These are phyloP conservation scores for Bifiguratus adelaidae DNA, from an alignment of 192 early-diverging fungal species.

Conservation along the genomic window DNA sequence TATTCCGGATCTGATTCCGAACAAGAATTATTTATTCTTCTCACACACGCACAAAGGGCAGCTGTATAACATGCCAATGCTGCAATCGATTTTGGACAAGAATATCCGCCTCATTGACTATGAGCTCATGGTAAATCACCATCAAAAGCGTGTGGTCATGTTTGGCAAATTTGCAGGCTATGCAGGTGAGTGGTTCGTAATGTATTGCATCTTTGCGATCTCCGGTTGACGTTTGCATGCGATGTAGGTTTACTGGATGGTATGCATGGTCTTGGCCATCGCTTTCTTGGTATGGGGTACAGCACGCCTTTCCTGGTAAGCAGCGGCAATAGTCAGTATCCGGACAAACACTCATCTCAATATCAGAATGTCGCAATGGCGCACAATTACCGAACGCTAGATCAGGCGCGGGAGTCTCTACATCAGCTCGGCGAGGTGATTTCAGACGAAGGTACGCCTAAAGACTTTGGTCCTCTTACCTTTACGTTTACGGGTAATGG, in stretches of 20 bases:
- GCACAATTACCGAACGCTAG: constrained; percentile 59
- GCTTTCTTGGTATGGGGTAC: constrained; percentile 83
- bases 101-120: constrained; percentile 91
- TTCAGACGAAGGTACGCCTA: constrained; percentile 76
- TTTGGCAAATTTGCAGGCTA: constrained; percentile 94
- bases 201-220: not conserved
- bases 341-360: not conserved
- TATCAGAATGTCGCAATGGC: constrained; percentile 57
- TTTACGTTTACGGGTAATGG: constrained; percentile 90
- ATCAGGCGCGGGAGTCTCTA: constrained; percentile 45
- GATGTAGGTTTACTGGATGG: constrained; percentile 72
- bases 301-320: constrained; percentile 88
- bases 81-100: constrained; percentile 84
- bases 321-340: not conserved
- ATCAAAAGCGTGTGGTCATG: constrained; percentile 68
- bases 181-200: constrained; percentile 44
- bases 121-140: constrained; percentile 79
- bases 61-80: constrained; percentile 83
- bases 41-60: constrained; percentile 99
- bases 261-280: constrained; percentile 84
- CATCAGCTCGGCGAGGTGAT: constrained; percentile 69
- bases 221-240: not conserved
- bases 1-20: constrained; percentile 59
- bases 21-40: constrained; percentile 92
- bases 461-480: constrained; percentile 78